A percentile compares a stretch with the other conserved stretches of the same genome.
Conservation (phyloP, 345 rosid species). For the Hibiscus syriacus region DNA sequence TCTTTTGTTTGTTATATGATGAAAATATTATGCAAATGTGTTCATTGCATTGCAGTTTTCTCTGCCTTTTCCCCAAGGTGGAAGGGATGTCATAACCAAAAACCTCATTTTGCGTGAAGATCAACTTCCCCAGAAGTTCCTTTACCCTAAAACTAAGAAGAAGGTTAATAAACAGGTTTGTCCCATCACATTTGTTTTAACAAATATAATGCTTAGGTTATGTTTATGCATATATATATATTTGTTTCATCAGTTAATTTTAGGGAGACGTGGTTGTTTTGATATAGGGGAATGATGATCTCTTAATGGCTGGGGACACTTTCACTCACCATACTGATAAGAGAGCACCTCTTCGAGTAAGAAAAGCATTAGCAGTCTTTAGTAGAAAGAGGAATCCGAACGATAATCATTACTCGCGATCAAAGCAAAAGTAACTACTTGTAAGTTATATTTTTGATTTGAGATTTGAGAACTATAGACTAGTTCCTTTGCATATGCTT, state of each 20-base stretch:
- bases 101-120: no score
- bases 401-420: slow-evolving; percentile 85
- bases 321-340: slow-evolving; percentile 57
- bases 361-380: no score
- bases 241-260: background rate
- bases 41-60: slow-evolving; percentile 49
- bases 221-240: background rate
- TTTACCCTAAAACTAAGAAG: no score
- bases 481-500: background rate
- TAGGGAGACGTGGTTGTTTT: no score
- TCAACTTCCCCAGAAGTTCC: no score
- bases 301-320: slow-evolving; percentile 39
- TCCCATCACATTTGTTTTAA: background rate
- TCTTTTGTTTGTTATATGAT: background rate
- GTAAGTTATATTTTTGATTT: background rate
- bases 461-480: background rate
- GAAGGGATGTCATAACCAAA: slow-evolving; percentile 78
- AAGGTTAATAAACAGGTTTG: slow-evolving; percentile 47
- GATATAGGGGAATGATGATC: slow-evolving; percentile 63
- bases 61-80: slow-evolving; percentile 80
- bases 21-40: background rate
- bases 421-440: slow-evolving; percentile 28
- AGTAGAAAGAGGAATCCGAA: no score
- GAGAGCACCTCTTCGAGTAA: no score
- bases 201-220: background rate